Evolutionary conservation across 176 grass and related monocot genomes (phyloP).

Genomic region (Elymus sibiricus): DNA sequence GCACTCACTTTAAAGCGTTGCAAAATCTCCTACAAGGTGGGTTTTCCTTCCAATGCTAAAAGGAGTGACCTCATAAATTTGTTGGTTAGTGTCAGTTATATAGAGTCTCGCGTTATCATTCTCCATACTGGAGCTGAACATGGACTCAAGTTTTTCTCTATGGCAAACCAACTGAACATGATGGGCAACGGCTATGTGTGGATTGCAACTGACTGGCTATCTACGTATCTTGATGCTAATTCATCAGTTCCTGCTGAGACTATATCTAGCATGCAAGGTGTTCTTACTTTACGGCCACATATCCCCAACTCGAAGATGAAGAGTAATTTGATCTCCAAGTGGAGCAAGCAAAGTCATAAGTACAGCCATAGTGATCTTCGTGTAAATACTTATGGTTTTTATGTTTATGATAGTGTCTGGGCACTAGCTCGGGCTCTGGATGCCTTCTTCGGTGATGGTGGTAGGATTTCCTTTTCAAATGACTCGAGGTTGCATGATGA

Average conservation of each 20-base stretch:
- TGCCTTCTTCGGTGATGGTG: slow-evolving; percentile 68
- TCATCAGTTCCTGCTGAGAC: slow-evolving; percentile 49
- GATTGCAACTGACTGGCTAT: slow-evolving; percentile 95
- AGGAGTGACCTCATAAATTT: slow-evolving; percentile 56
- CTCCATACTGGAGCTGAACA: slow-evolving; percentile 46
- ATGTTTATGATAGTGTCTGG: slow-evolving; percentile 95
- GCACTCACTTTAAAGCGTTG: slow-evolving; percentile 51
- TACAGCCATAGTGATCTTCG: slow-evolving; percentile 53
- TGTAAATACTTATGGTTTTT: slow-evolving; percentile 56
- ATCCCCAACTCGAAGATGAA: slow-evolving; percentile 64
- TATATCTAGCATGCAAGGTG: slow-evolving; percentile 81
- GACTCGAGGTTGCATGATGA: slow-evolving; percentile 53
- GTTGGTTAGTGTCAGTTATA: slow-evolving; percentile 56
- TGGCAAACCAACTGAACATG: slow-evolving; percentile 73
- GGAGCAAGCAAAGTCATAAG: slow-evolving; percentile 55
- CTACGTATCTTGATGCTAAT: slow-evolving; percentile 62
- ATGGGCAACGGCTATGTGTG: slow-evolving; percentile 84
- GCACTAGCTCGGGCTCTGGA: slow-evolving; percentile 68
- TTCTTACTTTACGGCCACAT: slow-evolving; percentile 74
- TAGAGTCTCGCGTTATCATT: slow-evolving; percentile 85
- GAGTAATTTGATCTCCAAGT: slow-evolving; percentile 68
- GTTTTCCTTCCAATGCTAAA: slow-evolving; percentile 39
- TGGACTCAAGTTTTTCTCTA: slow-evolving; percentile 53
- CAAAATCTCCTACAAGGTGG: slow-evolving; percentile 69
- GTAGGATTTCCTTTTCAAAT: slow-evolving; percentile 78